Evolutionary conservation across 495 filamentous ascomycete species (phyloP).

Genomic region (Zalerion maritima): DNA sequence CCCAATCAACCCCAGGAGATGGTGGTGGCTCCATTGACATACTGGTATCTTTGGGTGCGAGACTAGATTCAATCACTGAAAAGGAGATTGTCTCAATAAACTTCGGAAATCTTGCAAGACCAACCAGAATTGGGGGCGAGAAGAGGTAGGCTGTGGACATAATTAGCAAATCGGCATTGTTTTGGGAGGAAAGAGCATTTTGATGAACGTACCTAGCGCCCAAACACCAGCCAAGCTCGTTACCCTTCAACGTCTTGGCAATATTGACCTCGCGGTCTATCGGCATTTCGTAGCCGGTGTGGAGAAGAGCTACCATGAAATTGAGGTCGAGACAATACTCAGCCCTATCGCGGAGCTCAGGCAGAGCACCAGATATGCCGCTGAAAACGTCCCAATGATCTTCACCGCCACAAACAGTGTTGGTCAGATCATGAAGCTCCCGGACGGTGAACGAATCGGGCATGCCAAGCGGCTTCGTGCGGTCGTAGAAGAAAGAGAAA

Average conservation of each 20-base stretch:
- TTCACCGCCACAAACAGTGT: slow-evolving; percentile 72
- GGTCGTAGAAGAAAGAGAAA: slow-evolving; percentile 95
- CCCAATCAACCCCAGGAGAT: no score
- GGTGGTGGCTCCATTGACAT: no score
- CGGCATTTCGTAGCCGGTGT: slow-evolving; percentile 97
- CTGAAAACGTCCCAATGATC: slow-evolving; percentile 63
- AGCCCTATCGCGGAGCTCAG: slow-evolving; percentile 62
- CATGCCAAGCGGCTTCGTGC: slow-evolving; percentile 82
- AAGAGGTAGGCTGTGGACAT: slow-evolving; percentile 24
- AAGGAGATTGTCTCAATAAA: no score
- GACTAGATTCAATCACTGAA: no score
- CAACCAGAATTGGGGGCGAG: slow-evolving; percentile 31
- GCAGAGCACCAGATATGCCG: slow-evolving; percentile 53
- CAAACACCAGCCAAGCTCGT: slow-evolving; percentile 95
- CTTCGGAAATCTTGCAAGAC: slow-evolving; percentile 32
- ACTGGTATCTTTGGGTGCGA: no score
- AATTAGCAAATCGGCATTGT: slow-evolving; percentile 25
- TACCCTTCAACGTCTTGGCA: slow-evolving; percentile 94
- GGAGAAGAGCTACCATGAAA: slow-evolving; percentile 83
- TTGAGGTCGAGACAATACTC: slow-evolving; percentile 90
- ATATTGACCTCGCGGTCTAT: slow-evolving; percentile 90
- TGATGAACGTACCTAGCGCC: slow-evolving; percentile 64
- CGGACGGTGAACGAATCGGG: slow-evolving; percentile 82
- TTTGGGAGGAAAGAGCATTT: slow-evolving; percentile 1
- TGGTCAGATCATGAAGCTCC: slow-evolving; percentile 72